phyloP scores from a whole-genome alignment of 2,329 filamentous ascomycete species.

The Fusarium equiseti region DNA sequence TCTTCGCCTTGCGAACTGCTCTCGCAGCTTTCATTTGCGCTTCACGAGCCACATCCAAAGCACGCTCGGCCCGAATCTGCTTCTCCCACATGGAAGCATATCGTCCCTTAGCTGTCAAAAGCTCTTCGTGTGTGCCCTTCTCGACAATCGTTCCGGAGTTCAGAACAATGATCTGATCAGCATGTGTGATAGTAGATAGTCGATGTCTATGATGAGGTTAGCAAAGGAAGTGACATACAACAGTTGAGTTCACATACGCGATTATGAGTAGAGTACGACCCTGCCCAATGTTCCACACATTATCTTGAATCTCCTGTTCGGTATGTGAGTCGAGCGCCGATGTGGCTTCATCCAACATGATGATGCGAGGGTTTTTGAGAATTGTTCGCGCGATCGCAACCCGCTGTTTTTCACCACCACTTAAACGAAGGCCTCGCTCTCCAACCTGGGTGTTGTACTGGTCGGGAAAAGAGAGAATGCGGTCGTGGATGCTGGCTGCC shows the following conservation, averaged over 20 bases:
- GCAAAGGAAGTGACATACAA: slow-evolving; percentile 4
- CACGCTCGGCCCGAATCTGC: slow-evolving; percentile 82
- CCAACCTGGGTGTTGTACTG: slow-evolving; percentile 91
- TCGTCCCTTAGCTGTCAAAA: slow-evolving; percentile 76
- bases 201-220: slow-evolving; percentile 69
- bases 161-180: slow-evolving; percentile 86
- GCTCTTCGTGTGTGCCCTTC: slow-evolving; percentile 81
- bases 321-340: slow-evolving; percentile 92
- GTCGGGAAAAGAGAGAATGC: slow-evolving; percentile 89
- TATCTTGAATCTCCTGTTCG: slow-evolving; percentile 91
- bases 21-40: slow-evolving; percentile 53
- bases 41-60: slow-evolving; percentile 56
- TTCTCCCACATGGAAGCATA: slow-evolving; percentile 92
- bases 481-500: slow-evolving; percentile 92
- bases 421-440: slow-evolving; percentile 86
- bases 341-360: slow-evolving; percentile 93
- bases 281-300: slow-evolving; percentile 82
- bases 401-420: slow-evolving; percentile 92
- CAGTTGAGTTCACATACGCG: slow-evolving; percentile 69
- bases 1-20: slow-evolving; percentile 63
- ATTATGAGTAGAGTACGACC: slow-evolving; percentile 96
- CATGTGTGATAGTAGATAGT: slow-evolving; percentile 85
- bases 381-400: slow-evolving; percentile 95
- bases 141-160: slow-evolving; percentile 82
- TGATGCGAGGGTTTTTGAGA: slow-evolving; percentile 90